Evolutionary conservation across 1,284 basidiomycete species (phyloP), one percentile per base, ranked within the genome.

Genomic region (Apiotrichum laibachii): DNA sequence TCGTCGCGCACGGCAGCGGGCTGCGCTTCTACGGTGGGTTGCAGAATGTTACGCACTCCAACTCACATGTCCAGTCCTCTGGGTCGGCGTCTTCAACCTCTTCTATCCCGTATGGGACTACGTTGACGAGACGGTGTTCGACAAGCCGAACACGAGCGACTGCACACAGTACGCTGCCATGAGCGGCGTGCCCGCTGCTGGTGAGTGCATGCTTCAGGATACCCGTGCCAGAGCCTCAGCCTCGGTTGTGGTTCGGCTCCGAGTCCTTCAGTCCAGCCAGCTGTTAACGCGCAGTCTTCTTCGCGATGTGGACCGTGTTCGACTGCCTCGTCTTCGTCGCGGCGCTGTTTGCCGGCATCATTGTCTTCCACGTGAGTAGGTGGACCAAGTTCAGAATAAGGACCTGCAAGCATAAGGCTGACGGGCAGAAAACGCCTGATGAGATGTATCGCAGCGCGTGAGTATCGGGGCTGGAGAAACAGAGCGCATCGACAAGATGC

Each of bases 91-190:
- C 21, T 71, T 77, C 68, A 67, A 77, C 63, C 70, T 78, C 16
- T 79, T 77, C 63, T 79, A 76, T 57, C 67, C 77, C 2, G 72
- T 78, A 10, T 78, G 77, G 76, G 77, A 79, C 60, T 77, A 75
- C 61, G 60, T 72, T 34, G 78, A 79, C 57, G 77, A 77, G 48
- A 51, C 68, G 1, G 59, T 79, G 45, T 78, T 77, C 58, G 73
- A 76, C 56, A 79, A 79, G 63, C 56, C 70, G 18, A 75, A 78
- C 61, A 67, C 71, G 2, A 72, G 70, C 2, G 77, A 79, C 60
- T 79, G 76, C 60, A 68, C 70, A 3, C 74, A 78, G 52, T 76
- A 76, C 21, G 40, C 39, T n/a, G 42, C 31, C 10, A 45, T 77
- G 7, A 66, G 78, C n/a, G 76, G 76, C 0, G 71, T 70, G 65